Base-by-base conservation (phyloP, 208 protist species). In the Wallacemonas sp. region DNA sequence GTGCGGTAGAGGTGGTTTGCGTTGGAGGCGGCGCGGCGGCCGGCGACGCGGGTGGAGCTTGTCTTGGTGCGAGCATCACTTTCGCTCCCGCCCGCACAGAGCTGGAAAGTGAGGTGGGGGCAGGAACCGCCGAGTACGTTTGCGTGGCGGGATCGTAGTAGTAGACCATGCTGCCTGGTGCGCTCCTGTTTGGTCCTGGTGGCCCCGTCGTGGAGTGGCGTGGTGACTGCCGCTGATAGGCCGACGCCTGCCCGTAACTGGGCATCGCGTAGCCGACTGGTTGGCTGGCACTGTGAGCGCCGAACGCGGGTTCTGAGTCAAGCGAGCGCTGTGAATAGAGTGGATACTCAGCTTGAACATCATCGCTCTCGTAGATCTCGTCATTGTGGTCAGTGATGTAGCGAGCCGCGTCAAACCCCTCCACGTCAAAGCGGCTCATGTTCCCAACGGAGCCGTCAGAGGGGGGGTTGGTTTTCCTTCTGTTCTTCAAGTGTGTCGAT, bases 201-300 rank as follows among this genome's bases (percentile, higher is more conserved):
- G 73, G 17, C 30, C 63, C 36, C 4, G 24, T 6, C 21, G 46
- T 8, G 46, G 4, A 42, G 10, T 26, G 4, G 17, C 36, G 39
- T 53, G 34, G 12, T 17, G 34, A 38, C 34, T 65, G 36, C 26
- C 33, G 15, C 44, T 65, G 59, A 29, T 65, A 65, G n/a, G 41
- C 52, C 5, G 53, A 37, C 4, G 30, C 41, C 32, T 61, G 30
- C 4, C 64, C 64, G 53, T 69, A 69, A 17, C 17, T 36, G 13
- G 37, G 34, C 36, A 63, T 27, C 9, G 46, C 37, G 26, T 63
- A 63, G 15, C 45, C 55, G 19, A 54, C 29, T 12, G 63, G 70
- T 26, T 60, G 70, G 30, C 52, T 24, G 21, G 37, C 26, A n/a
- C 33, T 21, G 5, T 46, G 30, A 3, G 48, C 12, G 19, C 12